Evolutionary conservation across 805 yeast genomes (phyloP).

Genomic region (Candida glaebosa): DNA sequence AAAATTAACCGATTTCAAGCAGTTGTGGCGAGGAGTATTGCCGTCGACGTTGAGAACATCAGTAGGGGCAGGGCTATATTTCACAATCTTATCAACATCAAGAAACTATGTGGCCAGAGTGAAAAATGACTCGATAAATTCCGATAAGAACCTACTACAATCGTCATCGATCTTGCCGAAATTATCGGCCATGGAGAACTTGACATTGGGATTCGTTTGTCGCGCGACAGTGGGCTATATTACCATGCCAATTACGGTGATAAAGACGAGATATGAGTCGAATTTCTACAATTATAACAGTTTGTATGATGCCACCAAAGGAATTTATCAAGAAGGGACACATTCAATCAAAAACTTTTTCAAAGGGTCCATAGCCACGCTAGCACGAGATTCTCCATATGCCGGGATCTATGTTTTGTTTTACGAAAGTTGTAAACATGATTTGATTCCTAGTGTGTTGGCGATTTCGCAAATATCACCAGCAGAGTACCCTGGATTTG

Average conservation of each 20-base stretch:
- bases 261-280: conserved; percentile 88
- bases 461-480: conserved; percentile 17
- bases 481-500: conserved; percentile 39
- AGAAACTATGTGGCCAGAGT: conserved; percentile 48
- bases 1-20: conserved; percentile 37
- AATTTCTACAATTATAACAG: conserved; percentile 68
- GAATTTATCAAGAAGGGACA: conserved; percentile 43
- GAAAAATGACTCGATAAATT: conserved; percentile 7
- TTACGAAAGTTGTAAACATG: conserved; percentile 72
- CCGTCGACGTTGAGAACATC: conserved; percentile 91
- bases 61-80: conserved; percentile 82
- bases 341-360: conserved; percentile 65
- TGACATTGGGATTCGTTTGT: conserved; percentile 72
- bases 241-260: conserved; percentile 92
- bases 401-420: conserved; percentile 89
- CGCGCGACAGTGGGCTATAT: conserved; percentile 79
- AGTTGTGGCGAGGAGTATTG: conserved; percentile 90
- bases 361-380: conserved; percentile 83
- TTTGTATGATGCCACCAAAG: conserved; percentile 53
- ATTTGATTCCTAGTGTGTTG: conserved; percentile 41
- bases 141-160: not conserved
- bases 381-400: conserved; percentile 90
- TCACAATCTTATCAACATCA: conserved; percentile 64
- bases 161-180: conserved; percentile 52
- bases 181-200: conserved; percentile 64